Percentiles rank a stretch among this genome's conserved stretches.
These are phyloP conservation scores for Cicer judaicum DNA, from an alignment of 306 rosid genomes.

Conservation along the genomic window DNA sequence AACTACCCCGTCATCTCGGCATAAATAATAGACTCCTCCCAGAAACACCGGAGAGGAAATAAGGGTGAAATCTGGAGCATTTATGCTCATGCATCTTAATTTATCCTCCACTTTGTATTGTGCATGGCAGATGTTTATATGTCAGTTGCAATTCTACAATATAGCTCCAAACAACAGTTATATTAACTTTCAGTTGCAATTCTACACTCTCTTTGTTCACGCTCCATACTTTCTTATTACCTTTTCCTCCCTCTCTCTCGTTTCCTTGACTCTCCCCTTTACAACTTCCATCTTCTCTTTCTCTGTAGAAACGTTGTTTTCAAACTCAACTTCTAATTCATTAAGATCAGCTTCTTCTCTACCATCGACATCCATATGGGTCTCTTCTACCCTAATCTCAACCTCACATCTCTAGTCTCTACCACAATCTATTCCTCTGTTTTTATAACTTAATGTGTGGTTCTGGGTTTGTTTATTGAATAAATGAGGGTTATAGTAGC, in stretches of 20 bases:
- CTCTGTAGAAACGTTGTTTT: not conserved
- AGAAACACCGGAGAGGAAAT: not conserved
- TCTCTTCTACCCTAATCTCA: not conserved
- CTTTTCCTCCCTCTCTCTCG: not conserved
- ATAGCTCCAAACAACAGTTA: not conserved
- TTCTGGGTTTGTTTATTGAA: not conserved
- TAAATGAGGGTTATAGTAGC: not conserved
- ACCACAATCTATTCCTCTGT: not conserved
- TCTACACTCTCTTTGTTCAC: slow-evolving; percentile 1
- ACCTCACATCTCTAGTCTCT: not conserved
- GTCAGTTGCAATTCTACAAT: slow-evolving; percentile 23
- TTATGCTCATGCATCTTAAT: slow-evolving; percentile 28
- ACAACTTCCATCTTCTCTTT: not conserved
- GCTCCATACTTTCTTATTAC: not conserved
- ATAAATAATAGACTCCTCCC: slow-evolving; percentile 19
- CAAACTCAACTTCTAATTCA: not conserved
- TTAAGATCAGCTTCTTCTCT: not conserved
- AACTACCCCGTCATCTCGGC: slow-evolving; percentile 2
- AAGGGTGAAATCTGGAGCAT: slow-evolving; percentile 2
- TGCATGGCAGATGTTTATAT: not conserved
- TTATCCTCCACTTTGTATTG: slow-evolving; percentile 26
- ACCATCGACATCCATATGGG: not conserved
- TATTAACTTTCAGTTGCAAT: slow-evolving; percentile 19
- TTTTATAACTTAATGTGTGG: too few relatives aligned
- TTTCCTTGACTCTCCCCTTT: not conserved